A percentile compares a stretch with the other conserved stretches of the same genome.
Conservation (phyloP, 768 basidiomycete species). For the Boletus barrowsii region DNA sequence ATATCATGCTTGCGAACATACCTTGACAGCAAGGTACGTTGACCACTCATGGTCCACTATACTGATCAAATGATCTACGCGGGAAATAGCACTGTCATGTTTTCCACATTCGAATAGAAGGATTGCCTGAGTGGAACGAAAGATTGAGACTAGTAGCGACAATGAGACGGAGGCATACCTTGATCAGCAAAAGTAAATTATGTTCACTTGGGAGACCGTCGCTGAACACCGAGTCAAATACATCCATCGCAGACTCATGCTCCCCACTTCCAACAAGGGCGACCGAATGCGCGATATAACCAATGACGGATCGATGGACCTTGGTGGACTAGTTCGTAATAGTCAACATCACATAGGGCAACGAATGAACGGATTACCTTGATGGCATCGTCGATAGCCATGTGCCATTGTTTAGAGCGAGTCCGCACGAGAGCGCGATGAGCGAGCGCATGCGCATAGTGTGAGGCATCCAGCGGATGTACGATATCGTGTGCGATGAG, state of each 20-base stretch:
- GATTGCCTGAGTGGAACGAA: too few relatives aligned
- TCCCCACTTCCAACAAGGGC: neutral
- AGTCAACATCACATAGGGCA: neutral
- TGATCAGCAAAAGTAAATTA: neutral
- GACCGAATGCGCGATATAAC: constrained; percentile 7
- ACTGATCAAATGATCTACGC: too few relatives aligned
- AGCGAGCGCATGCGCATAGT: neutral
- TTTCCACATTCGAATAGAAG: too few relatives aligned
- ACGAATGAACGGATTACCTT: too few relatives aligned
- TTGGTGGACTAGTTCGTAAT: neutral
- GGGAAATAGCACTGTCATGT: too few relatives aligned
- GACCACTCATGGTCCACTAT: too few relatives aligned
- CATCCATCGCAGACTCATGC: neutral
- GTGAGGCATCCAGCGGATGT: neutral
- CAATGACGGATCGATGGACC: constrained; percentile 1
- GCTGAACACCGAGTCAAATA: constrained; percentile 4
- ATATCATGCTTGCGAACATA: too few relatives aligned
- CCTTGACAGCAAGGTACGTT: too few relatives aligned
- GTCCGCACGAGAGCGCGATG: neutral
- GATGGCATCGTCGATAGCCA: neutral
- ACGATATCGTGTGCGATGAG: neutral
- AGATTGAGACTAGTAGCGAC: too few relatives aligned
- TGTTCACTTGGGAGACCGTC: neutral
- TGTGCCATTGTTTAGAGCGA: neutral
- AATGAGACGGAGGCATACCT: neutral